Percentiles rank a stretch among this genome's conserved stretches.
These are phyloP conservation scores for Solanum etuberosum DNA, from an alignment of 257 asterid species.

Conservation along the genomic window DNA sequence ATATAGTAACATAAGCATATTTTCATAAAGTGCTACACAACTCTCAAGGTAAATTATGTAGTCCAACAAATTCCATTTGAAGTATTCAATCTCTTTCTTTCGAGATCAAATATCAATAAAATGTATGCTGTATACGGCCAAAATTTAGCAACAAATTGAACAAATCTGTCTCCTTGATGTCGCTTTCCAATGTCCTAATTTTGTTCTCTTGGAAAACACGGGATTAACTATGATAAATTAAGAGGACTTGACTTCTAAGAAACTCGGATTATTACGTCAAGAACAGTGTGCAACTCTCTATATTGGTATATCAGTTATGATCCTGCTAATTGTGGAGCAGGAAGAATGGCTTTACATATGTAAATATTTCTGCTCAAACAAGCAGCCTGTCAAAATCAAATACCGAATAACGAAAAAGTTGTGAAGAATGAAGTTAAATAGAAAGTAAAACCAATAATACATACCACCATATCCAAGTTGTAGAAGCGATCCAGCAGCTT, in stretches of 20 bases:
- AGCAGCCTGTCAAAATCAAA: not conserved
- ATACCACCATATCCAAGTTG: slow-evolving; percentile 95
- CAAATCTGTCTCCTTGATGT: not conserved
- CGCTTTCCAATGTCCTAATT: not conserved
- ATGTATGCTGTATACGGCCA: not conserved
- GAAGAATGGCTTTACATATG: not conserved
- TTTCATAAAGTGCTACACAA: not conserved
- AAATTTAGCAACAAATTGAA: not conserved
- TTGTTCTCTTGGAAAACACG: not conserved
- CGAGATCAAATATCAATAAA: not conserved
- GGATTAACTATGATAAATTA: not conserved
- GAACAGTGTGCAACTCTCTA: not conserved
- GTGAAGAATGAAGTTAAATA: not conserved
- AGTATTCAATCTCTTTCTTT: not conserved
- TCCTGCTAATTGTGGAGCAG: not conserved
- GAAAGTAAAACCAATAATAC: not conserved
- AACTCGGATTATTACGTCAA: not conserved
- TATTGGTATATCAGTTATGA: not conserved
- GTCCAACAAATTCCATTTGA: not conserved
- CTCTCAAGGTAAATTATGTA: not conserved
- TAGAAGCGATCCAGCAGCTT: slow-evolving; percentile 84
- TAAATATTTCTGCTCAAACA: not conserved
- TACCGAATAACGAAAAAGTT: not conserved
- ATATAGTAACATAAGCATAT: not conserved
- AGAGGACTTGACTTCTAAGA: not conserved